phyloP scores from a whole-genome alignment of 805 yeast species.

The Cyberlindnera mycetangii region DNA sequence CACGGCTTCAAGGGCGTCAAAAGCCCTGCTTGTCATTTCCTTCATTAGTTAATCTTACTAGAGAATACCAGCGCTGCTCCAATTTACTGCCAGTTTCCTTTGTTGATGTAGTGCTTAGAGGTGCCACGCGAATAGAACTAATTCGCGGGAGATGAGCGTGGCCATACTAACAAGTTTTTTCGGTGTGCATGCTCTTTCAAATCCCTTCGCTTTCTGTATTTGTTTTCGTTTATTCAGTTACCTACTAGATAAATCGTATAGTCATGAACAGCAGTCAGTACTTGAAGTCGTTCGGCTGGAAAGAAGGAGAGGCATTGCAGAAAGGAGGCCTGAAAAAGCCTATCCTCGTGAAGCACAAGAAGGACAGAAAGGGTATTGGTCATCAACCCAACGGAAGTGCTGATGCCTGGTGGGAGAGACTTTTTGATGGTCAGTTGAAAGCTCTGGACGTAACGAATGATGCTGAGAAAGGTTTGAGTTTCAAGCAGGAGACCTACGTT shows the following conservation, averaged over 20 bases:
- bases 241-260: not conserved
- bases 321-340: slow-evolving; percentile 83
- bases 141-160: slow-evolving; percentile 14
- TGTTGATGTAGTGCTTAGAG: not conserved
- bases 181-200: not conserved
- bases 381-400: slow-evolving; percentile 53
- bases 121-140: not conserved
- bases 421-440: slow-evolving; percentile 91
- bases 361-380: slow-evolving; percentile 89
- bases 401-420: slow-evolving; percentile 95
- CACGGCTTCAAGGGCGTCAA: not conserved
- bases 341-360: slow-evolving; percentile 83
- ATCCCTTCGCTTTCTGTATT: not conserved
- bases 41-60: too few relatives aligned
- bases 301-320: slow-evolving; percentile 81
- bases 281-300: slow-evolving; percentile 83
- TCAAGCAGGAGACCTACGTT: slow-evolving; percentile 51
- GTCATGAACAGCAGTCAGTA: slow-evolving; percentile 74
- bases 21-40: slow-evolving; percentile 1
- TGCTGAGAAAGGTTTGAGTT: slow-evolving; percentile 37
- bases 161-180: slow-evolving; percentile 4
- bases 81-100: too few relatives aligned
- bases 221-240: not conserved
- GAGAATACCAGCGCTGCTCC: too few relatives aligned
- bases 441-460: slow-evolving; percentile 55